Base-by-base conservation (phyloP, 2,329 filamentous ascomycete genomes). In the Onygena corvina region DNA sequence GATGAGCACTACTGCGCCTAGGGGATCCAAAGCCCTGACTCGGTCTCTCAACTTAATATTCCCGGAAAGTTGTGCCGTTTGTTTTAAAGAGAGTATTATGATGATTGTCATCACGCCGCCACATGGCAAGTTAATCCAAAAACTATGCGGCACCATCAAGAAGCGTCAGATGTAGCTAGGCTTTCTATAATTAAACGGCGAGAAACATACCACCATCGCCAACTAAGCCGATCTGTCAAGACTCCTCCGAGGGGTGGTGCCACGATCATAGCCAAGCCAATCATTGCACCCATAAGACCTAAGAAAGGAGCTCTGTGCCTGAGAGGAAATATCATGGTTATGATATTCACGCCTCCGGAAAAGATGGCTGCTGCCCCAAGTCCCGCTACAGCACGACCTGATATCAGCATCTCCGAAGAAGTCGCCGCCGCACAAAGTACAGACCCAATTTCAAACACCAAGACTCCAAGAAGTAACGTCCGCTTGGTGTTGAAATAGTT, bases 401-500 rank as follows among this genome's bases (percentile, higher is more conserved):
- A 11, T 8, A 52, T 49, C 12, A 52, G 11, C 3, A 42, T 8
- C 12, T 20, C 18, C 8, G 47, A 49, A 2, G 40, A 46, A 8
- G 12, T n/a, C 2, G 50, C 40, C 9, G 40, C n/a, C 9, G 33
- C 64, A 20, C 18, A 58, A 35, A 25, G 54, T 59, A 29, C 59
- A 56, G 42, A 63, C 25, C 53, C 53, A 9, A 54, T 29, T 29
- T 52, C 63, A 60, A 56, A 66, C 6, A 65, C 45, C 2, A 57
- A 23, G 4, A 66, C 55, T 11, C 54, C 56, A 30, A 47, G 18
- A 5, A 65, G 47, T 33, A 61, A 63, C 2, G 60, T 54, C 34
- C 60, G 63, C 55, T 70, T 67, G 3, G 65, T 61, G 5, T 62
- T 60, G 53, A 66, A 66, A 40, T 69, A 61, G 2, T 60, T 64